Base-by-base conservation (phyloP, 176 grass and related monocot genomes). In the Themeda triandra region DNA sequence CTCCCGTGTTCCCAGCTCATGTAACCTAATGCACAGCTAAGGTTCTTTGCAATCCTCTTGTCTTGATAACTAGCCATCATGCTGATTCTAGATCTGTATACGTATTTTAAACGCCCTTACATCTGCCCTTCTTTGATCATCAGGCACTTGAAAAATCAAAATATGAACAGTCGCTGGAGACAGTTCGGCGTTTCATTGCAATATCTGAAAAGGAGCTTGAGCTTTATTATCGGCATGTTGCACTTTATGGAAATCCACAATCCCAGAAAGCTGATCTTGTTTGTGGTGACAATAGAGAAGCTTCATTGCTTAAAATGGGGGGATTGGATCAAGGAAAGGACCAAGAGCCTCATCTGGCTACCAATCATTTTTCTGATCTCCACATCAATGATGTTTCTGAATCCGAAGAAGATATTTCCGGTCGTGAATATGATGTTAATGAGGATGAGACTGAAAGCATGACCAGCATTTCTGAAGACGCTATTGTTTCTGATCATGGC, bases 71-170 rank as follows among this genome's bases (percentile, higher is more conserved):
- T 63, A 53, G 62, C 17, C 35, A 46, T 68, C 36, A 46, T 21
- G 36, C 10, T 28, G 32, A 67, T 65, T 56, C 18, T 53, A 32
- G 49, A 18, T 44, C 21, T 56, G 1, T 5, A 17, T 30, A 39
- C 27, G 83, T 8, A 67, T 49, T 79, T 66, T 68, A 45, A 80
- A 63, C 66, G 17, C 6, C 9, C 63, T 85, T 76, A 91, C 51
- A 64, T 69, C 0, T 86, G 24, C 24, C 17, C 40, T 30, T 86
- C 49, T 69, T 69, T 49, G 18, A 64, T 88, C 28, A 33, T 13
- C 73, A 98, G 96, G 96, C 93, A 87, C 93, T 98, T 89, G 96
- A 96, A 94, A 96, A 99, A 86, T 99, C 96, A 71, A 99, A 99
- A 86, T 96, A 99, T 58, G 89, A 99, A 71, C 93, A 99, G 17